Evolutionary conservation across 768 basidiomycete genomes (phyloP), one percentile per base, ranked within the genome.

Genomic region (Ephemerocybe angulata): DNA sequence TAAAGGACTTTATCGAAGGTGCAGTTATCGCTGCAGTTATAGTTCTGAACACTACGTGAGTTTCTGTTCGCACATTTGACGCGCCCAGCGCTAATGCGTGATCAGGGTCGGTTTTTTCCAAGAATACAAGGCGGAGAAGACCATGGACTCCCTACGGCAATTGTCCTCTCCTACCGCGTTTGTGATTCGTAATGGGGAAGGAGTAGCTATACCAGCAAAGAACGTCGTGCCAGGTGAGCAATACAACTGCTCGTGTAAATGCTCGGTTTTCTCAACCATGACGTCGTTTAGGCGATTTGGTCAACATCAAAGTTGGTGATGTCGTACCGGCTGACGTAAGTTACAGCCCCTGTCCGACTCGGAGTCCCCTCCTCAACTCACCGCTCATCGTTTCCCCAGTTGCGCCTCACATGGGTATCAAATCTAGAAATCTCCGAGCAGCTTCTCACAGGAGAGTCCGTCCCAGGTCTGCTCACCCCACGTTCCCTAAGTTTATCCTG

Each of bases 351-450:
- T 19, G 7, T n/a, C 38, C 21, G n/a, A n/a, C 38, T 41, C 38
- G 33, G 17, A 35, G 33, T 35, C 33, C 33, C 8, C 17, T 17
- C 10, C 33, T 8, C 33, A 8, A 8, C 8, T 42, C 55, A 10
- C 11, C 38, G 35, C 24, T 29, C 25, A 8, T 30, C n/a, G 52
- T 24, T 25, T 7, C 51, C 25, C 28, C 55, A 73, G 72, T 63
- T 76, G 31, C 65, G 80, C n/a, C 64, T 81, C 3, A 63, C 80
- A 29, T 65, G 70, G 15, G 74, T 74, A 7, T 76, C 75, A 17
- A 77, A 79, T 58, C 67, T 80, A 29, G 79, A 80, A 62, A 67
- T 72, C 24, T 78, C 77, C 35, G 80, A 83, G 58, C 77, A 78
- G 24, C 69, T 81, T 13, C 65, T 83, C 42, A 83, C 80, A 0